Percentiles rank a stretch among this genome's conserved stretches.
Evolutionary conservation across 1,284 basidiomycete species (phyloP).

Genomic region (Malassezia slooffiae): DNA sequence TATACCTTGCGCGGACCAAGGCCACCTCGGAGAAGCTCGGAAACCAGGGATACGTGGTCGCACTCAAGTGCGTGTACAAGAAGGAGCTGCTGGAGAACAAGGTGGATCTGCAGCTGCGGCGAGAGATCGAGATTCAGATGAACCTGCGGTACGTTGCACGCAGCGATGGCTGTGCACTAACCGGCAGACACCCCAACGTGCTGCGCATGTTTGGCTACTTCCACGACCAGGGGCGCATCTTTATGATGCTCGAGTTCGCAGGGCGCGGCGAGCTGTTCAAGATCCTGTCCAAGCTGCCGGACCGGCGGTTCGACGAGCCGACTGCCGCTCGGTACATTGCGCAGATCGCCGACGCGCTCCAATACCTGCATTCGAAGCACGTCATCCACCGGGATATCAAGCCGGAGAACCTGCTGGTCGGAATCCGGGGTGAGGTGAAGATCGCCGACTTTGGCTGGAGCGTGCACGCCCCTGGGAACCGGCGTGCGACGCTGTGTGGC

Average conservation of each 20-base stretch:
- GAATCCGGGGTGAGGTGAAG: constrained; percentile 91
- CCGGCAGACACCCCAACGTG: constrained; percentile 73
- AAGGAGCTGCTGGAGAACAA: constrained; percentile 77
- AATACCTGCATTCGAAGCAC: constrained; percentile 86
- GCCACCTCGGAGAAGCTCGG: not conserved
- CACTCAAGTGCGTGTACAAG: constrained; percentile 95
- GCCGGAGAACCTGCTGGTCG: constrained; percentile 89
- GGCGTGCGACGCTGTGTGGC: constrained; percentile 79
- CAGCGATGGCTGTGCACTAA: no score
- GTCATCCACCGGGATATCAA: constrained; percentile 99
- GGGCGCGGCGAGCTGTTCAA: constrained; percentile 93
- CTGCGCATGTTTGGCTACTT: constrained; percentile 91
- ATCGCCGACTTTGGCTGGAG: constrained; percentile 99
- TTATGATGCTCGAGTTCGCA: constrained; percentile 92
- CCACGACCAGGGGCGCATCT: constrained; percentile 94
- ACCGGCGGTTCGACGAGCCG: constrained; percentile 72
- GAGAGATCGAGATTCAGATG: constrained; percentile 98
- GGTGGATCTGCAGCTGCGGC: constrained; percentile 66
- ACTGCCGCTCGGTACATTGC: constrained; percentile 79
- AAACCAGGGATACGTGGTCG: constrained; percentile 64
- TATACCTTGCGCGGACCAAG: constrained; percentile 88
- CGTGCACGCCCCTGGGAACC: constrained; percentile 86
- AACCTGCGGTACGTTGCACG: constrained; percentile 67
- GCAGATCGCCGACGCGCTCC: constrained; percentile 93
- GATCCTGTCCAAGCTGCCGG: constrained; percentile 63